phyloP scores from a whole-genome alignment of 768 basidiomycete genomes.

The Termitomyces sp. region DNA sequence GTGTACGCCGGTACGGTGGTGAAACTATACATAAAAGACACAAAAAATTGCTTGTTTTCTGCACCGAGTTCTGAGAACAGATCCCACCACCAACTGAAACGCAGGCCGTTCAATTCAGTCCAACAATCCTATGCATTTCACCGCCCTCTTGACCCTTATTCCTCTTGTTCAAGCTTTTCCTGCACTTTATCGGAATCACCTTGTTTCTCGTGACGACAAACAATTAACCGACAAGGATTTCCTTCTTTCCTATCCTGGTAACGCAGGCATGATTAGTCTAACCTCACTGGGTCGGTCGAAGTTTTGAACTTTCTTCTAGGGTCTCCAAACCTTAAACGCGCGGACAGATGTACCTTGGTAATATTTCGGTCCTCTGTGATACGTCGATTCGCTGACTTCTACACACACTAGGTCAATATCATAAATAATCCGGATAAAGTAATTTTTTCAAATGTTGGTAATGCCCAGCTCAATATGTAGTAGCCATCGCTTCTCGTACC shows the following conservation, averaged over 20 bases:
- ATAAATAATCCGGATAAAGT: conserved; percentile 9
- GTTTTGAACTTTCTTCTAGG: neutral
- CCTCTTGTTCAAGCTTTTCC: conserved; percentile 8
- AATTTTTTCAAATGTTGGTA: conserved; percentile 7
- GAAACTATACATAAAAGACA: neutral
- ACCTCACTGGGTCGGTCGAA: neutral
- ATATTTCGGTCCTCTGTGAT: neutral
- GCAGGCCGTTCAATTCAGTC: conserved; percentile 7
- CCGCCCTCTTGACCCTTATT: neutral
- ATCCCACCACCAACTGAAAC: conserved; percentile 2
- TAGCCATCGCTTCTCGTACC: neutral
- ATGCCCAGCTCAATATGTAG: conserved; percentile 9
- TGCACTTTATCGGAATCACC: neutral
- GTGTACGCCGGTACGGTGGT: neutral
- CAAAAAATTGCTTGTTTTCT: neutral
- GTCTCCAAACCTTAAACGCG: conserved; percentile 6
- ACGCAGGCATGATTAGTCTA: neutral
- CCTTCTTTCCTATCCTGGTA: conserved; percentile 10
- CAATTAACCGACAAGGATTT: neutral
- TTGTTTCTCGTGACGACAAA: neutral
- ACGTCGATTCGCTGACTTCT: neutral
- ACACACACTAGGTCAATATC: conserved; percentile 1
- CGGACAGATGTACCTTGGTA: conserved; percentile 12
- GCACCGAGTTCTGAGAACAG: conserved; percentile 9
- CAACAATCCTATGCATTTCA: neutral